phyloP scores from a whole-genome alignment of 768 basidiomycete genomes.

The Agrocybe pediades region DNA sequence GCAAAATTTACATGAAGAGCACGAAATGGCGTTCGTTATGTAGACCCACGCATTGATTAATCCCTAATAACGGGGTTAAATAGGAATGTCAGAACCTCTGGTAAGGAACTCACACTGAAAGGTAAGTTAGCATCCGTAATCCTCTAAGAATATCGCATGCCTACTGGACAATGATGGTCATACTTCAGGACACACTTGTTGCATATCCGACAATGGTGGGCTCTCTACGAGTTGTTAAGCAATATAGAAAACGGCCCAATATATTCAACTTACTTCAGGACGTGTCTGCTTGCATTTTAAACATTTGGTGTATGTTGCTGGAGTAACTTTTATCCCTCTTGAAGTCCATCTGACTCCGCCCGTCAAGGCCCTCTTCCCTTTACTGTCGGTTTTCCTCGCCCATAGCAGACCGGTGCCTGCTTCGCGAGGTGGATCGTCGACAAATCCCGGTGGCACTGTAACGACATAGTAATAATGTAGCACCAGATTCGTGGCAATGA shows the following conservation, averaged over 20 bases:
- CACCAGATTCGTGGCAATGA: constrained; percentile 77
- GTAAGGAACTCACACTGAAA: constrained; percentile 28
- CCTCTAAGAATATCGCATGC: constrained; percentile 30
- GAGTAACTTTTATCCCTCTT: constrained; percentile 49
- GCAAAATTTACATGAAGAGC: constrained; percentile 77
- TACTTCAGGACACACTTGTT: constrained; percentile 88
- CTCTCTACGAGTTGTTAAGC: constrained; percentile 52
- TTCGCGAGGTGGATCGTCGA: constrained; percentile 54
- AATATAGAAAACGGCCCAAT: constrained; percentile 1
- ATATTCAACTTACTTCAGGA: constrained; percentile 67
- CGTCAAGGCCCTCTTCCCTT: constrained; percentile 28
- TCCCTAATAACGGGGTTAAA: constrained; percentile 54
- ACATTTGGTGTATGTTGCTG: constrained; percentile 61
- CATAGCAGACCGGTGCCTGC: constrained; percentile 51
- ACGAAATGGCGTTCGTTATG: constrained; percentile 96
- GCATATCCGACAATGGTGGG: constrained; percentile 93
- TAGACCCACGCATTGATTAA: constrained; percentile 96
- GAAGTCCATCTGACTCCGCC: constrained; percentile 53
- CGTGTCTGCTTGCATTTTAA: constrained; percentile 66
- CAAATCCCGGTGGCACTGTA: constrained; percentile 78
- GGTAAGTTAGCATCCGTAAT: constrained; percentile 1
- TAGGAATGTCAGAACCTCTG: neutral
- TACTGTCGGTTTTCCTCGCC: constrained; percentile 45
- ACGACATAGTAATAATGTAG: constrained; percentile 87
- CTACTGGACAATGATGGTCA: constrained; percentile 89